Evolutionary conservation across 345 rosid species (phyloP).

Genomic region (Arabis hirsuta): DNA sequence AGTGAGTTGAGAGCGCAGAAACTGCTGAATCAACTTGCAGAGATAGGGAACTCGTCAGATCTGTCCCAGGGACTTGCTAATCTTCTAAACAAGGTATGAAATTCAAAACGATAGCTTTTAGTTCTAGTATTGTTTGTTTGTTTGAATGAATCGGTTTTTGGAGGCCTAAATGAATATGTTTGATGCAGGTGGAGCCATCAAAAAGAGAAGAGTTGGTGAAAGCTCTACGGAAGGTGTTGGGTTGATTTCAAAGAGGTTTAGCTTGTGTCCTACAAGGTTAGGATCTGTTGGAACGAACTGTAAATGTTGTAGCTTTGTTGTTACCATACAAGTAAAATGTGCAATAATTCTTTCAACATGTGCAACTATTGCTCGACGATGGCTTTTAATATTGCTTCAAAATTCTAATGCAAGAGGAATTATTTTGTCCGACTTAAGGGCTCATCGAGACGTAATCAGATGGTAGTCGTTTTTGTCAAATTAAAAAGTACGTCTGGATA

Average conservation of each 20-base stretch:
- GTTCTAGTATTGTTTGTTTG: background rate
- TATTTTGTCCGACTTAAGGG: too few relatives aligned
- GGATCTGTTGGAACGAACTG: too few relatives aligned
- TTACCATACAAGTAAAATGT: too few relatives aligned
- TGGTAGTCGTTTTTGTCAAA: too few relatives aligned
- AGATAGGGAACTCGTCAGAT: slow-evolving; percentile 74
- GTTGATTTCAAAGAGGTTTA: slow-evolving; percentile 36
- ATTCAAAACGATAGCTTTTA: background rate
- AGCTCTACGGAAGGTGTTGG: slow-evolving; percentile 65
- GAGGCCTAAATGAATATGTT: slow-evolving; percentile 34
- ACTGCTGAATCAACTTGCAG: slow-evolving; percentile 66
- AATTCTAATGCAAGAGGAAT: too few relatives aligned
- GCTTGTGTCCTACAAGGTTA: background rate
- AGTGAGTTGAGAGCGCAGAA: slow-evolving; percentile 78
- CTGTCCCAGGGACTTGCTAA: slow-evolving; percentile 86
- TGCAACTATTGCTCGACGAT: too few relatives aligned
- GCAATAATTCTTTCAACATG: too few relatives aligned
- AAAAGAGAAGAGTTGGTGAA: slow-evolving; percentile 53
- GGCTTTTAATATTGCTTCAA: too few relatives aligned
- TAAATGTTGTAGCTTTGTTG: too few relatives aligned
- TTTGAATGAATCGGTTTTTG: slow-evolving; percentile 9
- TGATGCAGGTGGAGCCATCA: slow-evolving; percentile 85
- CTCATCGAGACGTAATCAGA: too few relatives aligned
- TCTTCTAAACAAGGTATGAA: slow-evolving; percentile 80
- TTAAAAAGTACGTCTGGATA: too few relatives aligned